These are phyloP conservation scores for Tetrapisispora arboricola DNA, from an alignment of 805 yeast genomes.

Conservation along the genomic window DNA sequence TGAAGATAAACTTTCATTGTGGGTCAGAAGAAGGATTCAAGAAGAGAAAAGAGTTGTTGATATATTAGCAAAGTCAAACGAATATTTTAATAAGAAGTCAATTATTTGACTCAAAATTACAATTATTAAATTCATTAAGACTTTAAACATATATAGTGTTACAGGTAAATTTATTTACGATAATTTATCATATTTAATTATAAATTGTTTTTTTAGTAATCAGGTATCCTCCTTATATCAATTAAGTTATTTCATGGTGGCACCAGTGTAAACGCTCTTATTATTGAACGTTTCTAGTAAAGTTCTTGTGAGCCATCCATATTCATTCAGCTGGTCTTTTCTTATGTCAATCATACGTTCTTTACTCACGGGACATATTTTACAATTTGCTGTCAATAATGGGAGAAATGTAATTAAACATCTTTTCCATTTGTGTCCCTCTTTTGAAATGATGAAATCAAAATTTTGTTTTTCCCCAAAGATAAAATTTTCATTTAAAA, in stretches of 20 bases:
- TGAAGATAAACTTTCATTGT: slow-evolving; percentile 52
- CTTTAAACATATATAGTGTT: too few relatives aligned
- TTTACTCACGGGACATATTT: slow-evolving; percentile 29
- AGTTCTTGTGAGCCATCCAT: slow-evolving; percentile 28
- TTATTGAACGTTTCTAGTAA: slow-evolving; percentile 17
- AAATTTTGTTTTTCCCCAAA: slow-evolving; percentile 8
- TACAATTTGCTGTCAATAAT: slow-evolving; percentile 26
- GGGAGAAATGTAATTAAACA: slow-evolving; percentile 33
- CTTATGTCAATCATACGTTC: slow-evolving; percentile 23
- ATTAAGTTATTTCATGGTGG: slow-evolving; percentile 11
- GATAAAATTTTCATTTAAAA: slow-evolving; percentile 22
- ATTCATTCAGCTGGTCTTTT: slow-evolving; percentile 20
- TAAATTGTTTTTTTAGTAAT: neutral
- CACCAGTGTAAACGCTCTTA: slow-evolving; percentile 24
- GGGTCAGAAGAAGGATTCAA: slow-evolving; percentile 49
- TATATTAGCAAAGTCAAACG: slow-evolving; percentile 15
- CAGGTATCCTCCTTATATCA: too few relatives aligned
- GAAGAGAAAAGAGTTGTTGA: slow-evolving; percentile 9
- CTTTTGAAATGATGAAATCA: slow-evolving; percentile 18
- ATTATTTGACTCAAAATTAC: neutral
- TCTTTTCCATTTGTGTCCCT: slow-evolving; percentile 29
- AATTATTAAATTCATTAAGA: too few relatives aligned
- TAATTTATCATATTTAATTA: too few relatives aligned
- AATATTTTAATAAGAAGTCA: slow-evolving; percentile 12
- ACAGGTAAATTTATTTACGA: neutral